These are phyloP conservation scores for Clathrus columnatus DNA, from an alignment of 768 basidiomycete species.

Conservation along the genomic window DNA sequence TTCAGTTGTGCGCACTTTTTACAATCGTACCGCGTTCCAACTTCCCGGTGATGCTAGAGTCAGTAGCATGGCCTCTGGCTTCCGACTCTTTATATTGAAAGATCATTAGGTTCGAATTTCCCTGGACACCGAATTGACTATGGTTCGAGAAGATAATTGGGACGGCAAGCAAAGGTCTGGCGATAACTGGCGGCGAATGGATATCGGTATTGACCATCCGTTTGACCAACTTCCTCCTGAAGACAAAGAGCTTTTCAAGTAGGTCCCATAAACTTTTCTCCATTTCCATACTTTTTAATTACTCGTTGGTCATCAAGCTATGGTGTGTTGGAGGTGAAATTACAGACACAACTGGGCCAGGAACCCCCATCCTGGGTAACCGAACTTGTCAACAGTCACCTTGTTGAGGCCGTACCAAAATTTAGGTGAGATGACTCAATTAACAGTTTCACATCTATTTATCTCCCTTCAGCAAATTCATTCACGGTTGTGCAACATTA, in stretches of 20 bases:
- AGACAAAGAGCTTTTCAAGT: constrained; percentile 93
- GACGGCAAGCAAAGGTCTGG: constrained; percentile 70
- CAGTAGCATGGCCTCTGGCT: not conserved
- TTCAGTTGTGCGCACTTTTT: constrained; percentile 91
- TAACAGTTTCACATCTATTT: not conserved
- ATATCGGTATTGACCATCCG: constrained; percentile 88
- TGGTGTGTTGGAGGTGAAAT: constrained; percentile 93
- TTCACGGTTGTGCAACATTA: constrained; percentile 92
- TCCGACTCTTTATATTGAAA: not conserved
- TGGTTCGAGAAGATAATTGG: constrained; percentile 96
- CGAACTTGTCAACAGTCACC: constrained; percentile 89
- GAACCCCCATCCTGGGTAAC: constrained; percentile 94
- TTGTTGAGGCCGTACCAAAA: constrained; percentile 97
- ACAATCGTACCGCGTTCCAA: constrained; percentile 98
- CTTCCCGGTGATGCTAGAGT: constrained; percentile 90
- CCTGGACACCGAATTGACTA: constrained; percentile 90
- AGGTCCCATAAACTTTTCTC: constrained; percentile 19
- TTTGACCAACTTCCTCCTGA: constrained; percentile 65
- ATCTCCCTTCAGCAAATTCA: constrained; percentile 61
- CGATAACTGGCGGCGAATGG: constrained; percentile 89
- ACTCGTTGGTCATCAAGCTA: constrained; percentile 36
- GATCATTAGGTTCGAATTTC: constrained; percentile 72
- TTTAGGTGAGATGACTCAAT: constrained; percentile 50
- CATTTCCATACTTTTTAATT: not conserved
- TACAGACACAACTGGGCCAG: constrained; percentile 93